Conservation (phyloP, 176 grass and related monocot genomes). For the Triticum timopheevii region DNA sequence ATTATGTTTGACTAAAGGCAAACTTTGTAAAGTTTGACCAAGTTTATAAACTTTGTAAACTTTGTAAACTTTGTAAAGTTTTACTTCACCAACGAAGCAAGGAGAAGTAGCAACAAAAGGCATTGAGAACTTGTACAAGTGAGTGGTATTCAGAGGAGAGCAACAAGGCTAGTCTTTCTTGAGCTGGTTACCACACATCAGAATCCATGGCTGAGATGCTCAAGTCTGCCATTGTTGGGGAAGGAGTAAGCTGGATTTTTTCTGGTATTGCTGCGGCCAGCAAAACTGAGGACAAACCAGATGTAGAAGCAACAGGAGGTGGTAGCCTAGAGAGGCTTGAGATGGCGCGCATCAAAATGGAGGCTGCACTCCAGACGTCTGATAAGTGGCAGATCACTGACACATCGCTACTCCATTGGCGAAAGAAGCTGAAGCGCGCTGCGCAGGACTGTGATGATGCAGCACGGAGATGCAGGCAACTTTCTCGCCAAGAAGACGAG, state of each 20-base stretch:
- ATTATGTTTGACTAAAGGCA: too few species aligned
- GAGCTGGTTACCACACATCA: not conserved
- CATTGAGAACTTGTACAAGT: too few species aligned
- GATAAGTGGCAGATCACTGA: not conserved
- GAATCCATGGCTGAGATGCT: not conserved
- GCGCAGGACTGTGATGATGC: not conserved
- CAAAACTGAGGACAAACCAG: not conserved
- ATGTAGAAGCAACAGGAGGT: not conserved
- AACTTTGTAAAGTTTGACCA: too few species aligned
- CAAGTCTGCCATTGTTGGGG: not conserved
- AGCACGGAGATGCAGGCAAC: not conserved
- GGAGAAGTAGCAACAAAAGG: too few species aligned
- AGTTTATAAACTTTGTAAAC: too few species aligned
- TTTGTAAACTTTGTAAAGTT: too few species aligned
- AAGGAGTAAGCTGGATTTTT: not conserved
- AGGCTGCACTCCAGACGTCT: not conserved
- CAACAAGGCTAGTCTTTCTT: too few species aligned
- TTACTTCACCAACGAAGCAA: too few species aligned
- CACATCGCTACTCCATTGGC: not conserved
- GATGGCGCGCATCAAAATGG: not conserved
- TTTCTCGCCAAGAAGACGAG: not conserved
- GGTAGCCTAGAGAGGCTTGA: not conserved
- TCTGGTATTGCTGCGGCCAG: not conserved
- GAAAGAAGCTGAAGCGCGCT: not conserved
- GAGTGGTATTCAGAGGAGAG: too few species aligned